Evolutionary conservation across 169 alveolate species (phyloP).

Genomic region (Plasmodium cynomolgi): DNA sequence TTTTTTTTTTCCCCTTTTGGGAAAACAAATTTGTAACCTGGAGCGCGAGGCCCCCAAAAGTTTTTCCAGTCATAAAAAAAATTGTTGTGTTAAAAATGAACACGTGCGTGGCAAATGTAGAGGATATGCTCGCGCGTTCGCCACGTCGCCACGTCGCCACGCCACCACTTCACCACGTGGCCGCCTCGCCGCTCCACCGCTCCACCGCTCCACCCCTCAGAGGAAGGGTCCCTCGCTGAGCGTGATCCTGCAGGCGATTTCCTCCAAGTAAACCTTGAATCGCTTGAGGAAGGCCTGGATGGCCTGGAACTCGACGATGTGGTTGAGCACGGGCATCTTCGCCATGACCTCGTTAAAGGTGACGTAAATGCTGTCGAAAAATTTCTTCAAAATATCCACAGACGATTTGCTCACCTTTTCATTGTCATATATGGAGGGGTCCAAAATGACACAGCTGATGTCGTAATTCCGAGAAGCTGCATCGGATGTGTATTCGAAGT

Average conservation of each 20-base stretch:
- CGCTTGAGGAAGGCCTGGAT: constrained; percentile 42
- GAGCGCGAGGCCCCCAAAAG: neutral
- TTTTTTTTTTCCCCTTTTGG: neutral
- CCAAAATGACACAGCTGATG: constrained; percentile 63
- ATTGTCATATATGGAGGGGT: constrained; percentile 51
- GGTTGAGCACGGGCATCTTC: constrained; percentile 37
- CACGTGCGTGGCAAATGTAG: neutral
- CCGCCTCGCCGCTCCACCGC: neutral
- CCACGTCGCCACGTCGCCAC: neutral
- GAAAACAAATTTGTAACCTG: neutral
- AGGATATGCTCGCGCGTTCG: neutral
- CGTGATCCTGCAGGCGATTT: constrained; percentile 27
- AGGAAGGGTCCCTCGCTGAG: constrained; percentile 9
- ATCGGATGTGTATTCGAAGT: constrained; percentile 67
- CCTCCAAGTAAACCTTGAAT: constrained; percentile 41
- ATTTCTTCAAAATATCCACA: constrained; percentile 23
- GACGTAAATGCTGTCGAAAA: constrained; percentile 34
- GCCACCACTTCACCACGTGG: neutral
- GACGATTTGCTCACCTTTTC: constrained; percentile 45
- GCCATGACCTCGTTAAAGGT: constrained; percentile 45
- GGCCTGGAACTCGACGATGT: constrained; percentile 51
- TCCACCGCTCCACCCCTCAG: neutral
- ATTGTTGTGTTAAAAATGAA: neutral
- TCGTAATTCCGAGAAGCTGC: constrained; percentile 67
- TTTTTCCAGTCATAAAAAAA: neutral